Evolutionary conservation across 768 basidiomycete genomes (phyloP).

Genomic region (Pleurotus ostreatus): DNA sequence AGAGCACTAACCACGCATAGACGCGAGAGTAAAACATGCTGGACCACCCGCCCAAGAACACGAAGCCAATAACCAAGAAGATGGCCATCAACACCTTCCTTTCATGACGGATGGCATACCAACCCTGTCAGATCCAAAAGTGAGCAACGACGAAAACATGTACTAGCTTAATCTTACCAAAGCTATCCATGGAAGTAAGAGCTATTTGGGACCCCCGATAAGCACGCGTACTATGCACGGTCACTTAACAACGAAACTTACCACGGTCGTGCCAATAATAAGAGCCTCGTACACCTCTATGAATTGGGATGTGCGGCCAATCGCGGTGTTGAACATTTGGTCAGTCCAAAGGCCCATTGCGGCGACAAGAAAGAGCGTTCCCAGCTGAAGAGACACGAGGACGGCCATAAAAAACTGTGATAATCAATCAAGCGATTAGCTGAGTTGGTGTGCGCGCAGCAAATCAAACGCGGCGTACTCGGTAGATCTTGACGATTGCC

Average conservation of each 20-base stretch:
- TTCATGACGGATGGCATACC: constrained; percentile 49
- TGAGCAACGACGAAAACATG: not conserved
- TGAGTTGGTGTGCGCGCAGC: not conserved
- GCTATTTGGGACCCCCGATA: constrained; percentile 19
- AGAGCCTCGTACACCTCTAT: constrained; percentile 37
- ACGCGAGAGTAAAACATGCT: constrained; percentile 44
- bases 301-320: constrained; percentile 37
- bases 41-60: constrained; percentile 33
- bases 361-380: constrained; percentile 45
- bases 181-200: constrained; percentile 50
- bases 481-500: constrained; percentile 46
- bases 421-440: not conserved
- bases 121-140: constrained; percentile 35
- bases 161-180: constrained; percentile 27
- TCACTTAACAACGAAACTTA: constrained; percentile 20
- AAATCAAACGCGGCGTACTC: constrained; percentile 24
- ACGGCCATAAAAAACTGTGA: constrained; percentile 50
- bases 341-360: constrained; percentile 55
- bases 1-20: constrained; percentile 34
- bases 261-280: constrained; percentile 41
- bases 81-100: constrained; percentile 32
- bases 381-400: constrained; percentile 50
- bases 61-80: constrained; percentile 38
- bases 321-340: constrained; percentile 43
- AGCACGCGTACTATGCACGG: not conserved